A percentile compares a stretch with the other conserved stretches of the same genome.
Conservation (phyloP, 129 eudicot genomes). For the Lactuca saligna region DNA sequence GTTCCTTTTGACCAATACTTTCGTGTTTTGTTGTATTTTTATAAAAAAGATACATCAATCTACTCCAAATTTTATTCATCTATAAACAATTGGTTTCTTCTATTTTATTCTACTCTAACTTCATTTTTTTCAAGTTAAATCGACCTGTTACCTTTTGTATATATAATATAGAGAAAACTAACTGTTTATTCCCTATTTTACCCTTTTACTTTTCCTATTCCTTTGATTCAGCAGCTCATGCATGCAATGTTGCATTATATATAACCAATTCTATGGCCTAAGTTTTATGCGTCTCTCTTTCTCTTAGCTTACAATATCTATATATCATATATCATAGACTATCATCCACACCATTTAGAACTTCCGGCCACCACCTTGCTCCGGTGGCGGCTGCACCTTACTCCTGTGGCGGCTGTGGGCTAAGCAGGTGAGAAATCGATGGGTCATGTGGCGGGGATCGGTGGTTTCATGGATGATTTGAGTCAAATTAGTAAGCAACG, state of each 20-base stretch:
- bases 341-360: neutral
- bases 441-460: slow-evolving; percentile 6
- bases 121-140: slow-evolving; percentile 1
- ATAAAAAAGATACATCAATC: neutral
- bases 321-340: neutral
- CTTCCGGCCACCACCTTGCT: slow-evolving; percentile 14
- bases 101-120: neutral
- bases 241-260: slow-evolving; percentile 31
- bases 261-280: slow-evolving; percentile 13
- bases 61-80: neutral
- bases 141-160: slow-evolving; percentile 13
- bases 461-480: neutral
- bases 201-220: slow-evolving; percentile 2
- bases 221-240: slow-evolving; percentile 26
- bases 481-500: neutral
- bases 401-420: slow-evolving; percentile 1
- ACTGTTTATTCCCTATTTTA: slow-evolving; percentile 4
- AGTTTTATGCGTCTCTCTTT: slow-evolving; percentile 18
- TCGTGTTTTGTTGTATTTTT: neutral
- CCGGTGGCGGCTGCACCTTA: slow-evolving; percentile 9
- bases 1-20: neutral
- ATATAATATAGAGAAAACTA: neutral
- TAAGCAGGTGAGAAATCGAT: neutral
- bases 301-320: slow-evolving; percentile 4
- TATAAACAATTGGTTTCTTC: neutral